Evolutionary conservation across 2,329 filamentous ascomycete genomes (phyloP).

Genomic region (Penicillium psychrosexuale): DNA sequence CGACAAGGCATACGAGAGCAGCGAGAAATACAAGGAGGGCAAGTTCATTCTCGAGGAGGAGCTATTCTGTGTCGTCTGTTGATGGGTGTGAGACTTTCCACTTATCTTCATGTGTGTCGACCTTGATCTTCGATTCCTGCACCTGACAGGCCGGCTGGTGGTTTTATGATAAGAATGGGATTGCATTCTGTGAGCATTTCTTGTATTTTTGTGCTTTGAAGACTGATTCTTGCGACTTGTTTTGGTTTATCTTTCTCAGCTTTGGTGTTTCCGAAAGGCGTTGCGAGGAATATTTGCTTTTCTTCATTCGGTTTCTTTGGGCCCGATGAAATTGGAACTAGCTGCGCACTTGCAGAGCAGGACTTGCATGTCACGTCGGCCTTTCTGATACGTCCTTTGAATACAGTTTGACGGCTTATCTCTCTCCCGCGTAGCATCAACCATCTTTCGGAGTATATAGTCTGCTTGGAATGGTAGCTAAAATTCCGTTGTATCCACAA

Average conservation of each 20-base stretch:
- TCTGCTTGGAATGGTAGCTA: neutral
- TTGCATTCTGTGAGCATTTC: slow-evolving; percentile 6
- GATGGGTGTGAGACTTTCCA: slow-evolving; percentile 12
- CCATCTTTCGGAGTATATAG: neutral
- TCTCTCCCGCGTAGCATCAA: neutral
- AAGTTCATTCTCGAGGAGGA: slow-evolving; percentile 97
- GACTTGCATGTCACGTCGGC: neutral
- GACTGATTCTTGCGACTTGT: slow-evolving; percentile 8
- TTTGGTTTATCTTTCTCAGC: slow-evolving; percentile 6
- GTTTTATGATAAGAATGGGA: neutral
- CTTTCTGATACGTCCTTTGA: neutral
- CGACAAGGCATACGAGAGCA: slow-evolving; percentile 88
- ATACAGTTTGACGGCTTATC: neutral
- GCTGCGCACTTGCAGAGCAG: slow-evolving; percentile 1
- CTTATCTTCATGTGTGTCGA: neutral
- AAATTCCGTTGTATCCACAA: neutral
- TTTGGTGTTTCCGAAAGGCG: slow-evolving; percentile 20
- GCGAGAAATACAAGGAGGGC: slow-evolving; percentile 98
- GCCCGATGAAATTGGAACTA: neutral
- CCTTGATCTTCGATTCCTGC: neutral
- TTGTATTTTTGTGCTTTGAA: neutral
- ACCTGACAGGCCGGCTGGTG: neutral
- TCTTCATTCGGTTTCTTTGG: neutral
- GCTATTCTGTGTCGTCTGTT: slow-evolving; percentile 75
- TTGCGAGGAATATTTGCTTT: slow-evolving; percentile 10